These are phyloP conservation scores for Chrysopogon serrulatus DNA, from an alignment of 176 grass and related monocot genomes.

Conservation along the genomic window DNA sequence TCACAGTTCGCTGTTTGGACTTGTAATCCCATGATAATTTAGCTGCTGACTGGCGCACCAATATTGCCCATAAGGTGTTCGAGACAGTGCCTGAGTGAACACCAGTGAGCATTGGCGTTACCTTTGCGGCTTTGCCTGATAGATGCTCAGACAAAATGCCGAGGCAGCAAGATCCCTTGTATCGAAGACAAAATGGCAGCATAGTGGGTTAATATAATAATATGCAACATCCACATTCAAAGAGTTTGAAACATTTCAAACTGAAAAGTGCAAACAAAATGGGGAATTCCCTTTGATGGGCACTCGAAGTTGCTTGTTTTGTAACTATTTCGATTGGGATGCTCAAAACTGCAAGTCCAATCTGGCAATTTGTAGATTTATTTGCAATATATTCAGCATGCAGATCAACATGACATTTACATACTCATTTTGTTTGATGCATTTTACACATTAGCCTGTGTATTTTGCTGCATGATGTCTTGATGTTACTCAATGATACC, in stretches of 20 bases:
- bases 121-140: too few relatives aligned
- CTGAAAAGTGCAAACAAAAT: not conserved
- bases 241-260: not conserved
- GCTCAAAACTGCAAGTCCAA: not conserved
- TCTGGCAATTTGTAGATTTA: not conserved
- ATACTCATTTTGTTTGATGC: not conserved
- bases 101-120: not conserved
- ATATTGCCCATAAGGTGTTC: not conserved
- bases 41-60: not conserved
- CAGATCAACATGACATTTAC: not conserved
- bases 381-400: not conserved
- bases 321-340: not conserved
- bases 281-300: not conserved
- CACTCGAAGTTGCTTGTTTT: not conserved
- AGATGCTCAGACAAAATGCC: not conserved
- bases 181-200: not conserved
- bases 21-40: not conserved
- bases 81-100: not conserved
- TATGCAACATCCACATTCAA: not conserved
- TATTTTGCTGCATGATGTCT: not conserved
- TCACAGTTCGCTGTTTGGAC: not conserved
- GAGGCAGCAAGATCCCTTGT: not conserved
- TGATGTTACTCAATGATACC: not conserved
- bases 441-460: not conserved
- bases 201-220: not conserved